Conservation (phyloP, 2,329 filamentous ascomycete genomes). For the Pseudogymnoascus sp. region DNA sequence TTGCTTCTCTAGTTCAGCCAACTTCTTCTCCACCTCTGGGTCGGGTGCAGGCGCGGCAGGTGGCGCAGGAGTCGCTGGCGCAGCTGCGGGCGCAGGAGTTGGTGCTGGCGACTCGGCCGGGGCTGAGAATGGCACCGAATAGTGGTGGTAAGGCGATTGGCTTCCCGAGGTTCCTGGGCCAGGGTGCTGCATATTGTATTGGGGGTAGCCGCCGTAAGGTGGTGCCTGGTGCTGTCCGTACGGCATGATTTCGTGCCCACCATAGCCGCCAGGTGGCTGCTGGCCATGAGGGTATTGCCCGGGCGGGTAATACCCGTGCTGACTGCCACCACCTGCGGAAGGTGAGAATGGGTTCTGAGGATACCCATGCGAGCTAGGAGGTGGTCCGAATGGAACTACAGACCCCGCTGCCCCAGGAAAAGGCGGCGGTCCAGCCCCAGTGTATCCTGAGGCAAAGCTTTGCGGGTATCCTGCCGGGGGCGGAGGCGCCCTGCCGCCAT, state of each 20-base stretch:
- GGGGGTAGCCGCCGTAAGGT: constrained; percentile 6
- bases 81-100: constrained; percentile 3
- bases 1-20: background rate
- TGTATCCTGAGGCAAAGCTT: constrained; percentile 23
- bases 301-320: constrained; percentile 14
- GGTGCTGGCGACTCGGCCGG: constrained; percentile 17
- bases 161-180: constrained; percentile 22
- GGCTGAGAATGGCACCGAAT: background rate
- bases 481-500: constrained; percentile 21
- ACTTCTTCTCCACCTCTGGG: constrained; percentile 12
- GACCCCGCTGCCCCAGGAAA: constrained; percentile 24
- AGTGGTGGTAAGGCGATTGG: constrained; percentile 14
- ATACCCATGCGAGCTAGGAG: constrained; percentile 22
- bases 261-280: constrained; percentile 17
- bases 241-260: constrained; percentile 17
- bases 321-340: constrained; percentile 16
- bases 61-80: constrained; percentile 12
- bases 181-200: constrained; percentile 15
- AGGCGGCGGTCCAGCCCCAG: constrained; percentile 24
- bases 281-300: constrained; percentile 24
- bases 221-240: constrained; percentile 4
- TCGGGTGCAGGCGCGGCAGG: background rate
- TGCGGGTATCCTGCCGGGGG: constrained; percentile 23
- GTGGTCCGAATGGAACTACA: constrained; percentile 25
- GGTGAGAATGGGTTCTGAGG: constrained; percentile 26